These are phyloP conservation scores for Geranomyces michiganensis DNA, from an alignment of 192 early-diverging fungal genomes.

Conservation along the genomic window DNA sequence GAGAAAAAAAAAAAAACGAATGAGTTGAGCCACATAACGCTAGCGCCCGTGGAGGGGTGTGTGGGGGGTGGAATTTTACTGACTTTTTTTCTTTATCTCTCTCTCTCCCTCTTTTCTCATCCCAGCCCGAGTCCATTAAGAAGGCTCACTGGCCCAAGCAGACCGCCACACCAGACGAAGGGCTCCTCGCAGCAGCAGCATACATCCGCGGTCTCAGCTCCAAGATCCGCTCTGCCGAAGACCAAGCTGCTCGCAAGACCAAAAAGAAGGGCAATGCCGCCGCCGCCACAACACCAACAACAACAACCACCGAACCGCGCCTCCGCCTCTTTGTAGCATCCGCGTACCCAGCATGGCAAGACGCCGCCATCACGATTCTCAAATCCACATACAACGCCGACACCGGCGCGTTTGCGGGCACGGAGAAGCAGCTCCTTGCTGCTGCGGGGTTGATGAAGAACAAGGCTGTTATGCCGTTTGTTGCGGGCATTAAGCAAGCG, in stretches of 20 bases:
- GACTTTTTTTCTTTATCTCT: not conserved
- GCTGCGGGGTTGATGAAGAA: conserved; percentile 82
- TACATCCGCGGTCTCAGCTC: conserved; percentile 79
- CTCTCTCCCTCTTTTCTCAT: not conserved
- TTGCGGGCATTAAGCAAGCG: conserved; percentile 75
- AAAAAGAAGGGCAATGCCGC: conserved; percentile 57
- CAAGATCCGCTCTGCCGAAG: conserved; percentile 81
- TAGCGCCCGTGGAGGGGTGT: not conserved
- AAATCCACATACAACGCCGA: conserved; percentile 47
- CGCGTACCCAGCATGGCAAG: conserved; percentile 95
- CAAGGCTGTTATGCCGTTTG: conserved; percentile 97
- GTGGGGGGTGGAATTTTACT: not conserved
- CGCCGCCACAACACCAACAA: conserved; percentile 67
- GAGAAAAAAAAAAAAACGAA: no score
- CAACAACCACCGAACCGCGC: not conserved
- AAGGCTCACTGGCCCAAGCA: conserved; percentile 67
- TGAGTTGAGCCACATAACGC: not conserved
- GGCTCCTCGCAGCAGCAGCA: conserved; percentile 70
- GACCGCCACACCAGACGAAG: conserved; percentile 65
- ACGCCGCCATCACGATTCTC: conserved; percentile 53
- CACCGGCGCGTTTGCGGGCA: conserved; percentile 63
- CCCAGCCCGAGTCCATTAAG: conserved; percentile 61
- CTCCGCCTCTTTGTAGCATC: conserved; percentile 80
- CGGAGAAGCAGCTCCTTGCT: conserved; percentile 68
- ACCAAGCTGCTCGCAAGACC: conserved; percentile 68